Evolutionary conservation across 768 basidiomycete species (phyloP).

Genomic region (Macrolepiota fuliginosa): DNA sequence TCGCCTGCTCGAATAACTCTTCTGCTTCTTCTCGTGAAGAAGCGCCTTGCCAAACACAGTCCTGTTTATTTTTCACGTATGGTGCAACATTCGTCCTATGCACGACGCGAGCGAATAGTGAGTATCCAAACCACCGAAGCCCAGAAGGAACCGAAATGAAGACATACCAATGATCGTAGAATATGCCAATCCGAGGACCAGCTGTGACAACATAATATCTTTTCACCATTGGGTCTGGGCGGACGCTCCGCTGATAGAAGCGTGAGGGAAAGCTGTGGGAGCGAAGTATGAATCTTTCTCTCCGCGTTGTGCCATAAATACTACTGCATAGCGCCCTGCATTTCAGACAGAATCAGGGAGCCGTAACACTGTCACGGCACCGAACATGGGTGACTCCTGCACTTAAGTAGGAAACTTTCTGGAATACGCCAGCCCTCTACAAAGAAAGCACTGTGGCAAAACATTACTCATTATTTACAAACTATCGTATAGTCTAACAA

Average conservation of each 20-base stretch:
- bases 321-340: background rate
- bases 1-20: constrained; percentile 26
- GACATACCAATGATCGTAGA: constrained; percentile 7
- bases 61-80: constrained; percentile 40
- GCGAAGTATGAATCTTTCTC: background rate
- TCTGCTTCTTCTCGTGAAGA: constrained; percentile 38
- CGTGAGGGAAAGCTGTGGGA: constrained; percentile 7
- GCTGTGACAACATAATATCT: constrained; percentile 10
- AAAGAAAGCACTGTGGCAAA: background rate
- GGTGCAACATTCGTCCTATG: constrained; percentile 44
- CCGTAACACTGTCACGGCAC: constrained; percentile 5
- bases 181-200: background rate
- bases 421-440: background rate
- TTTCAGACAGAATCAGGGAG: background rate
- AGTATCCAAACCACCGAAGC: too few species aligned
- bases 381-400: constrained; percentile 1
- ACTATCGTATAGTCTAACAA: constrained; percentile 10
- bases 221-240: constrained; percentile 2
- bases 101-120: background rate
- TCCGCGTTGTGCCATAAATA: constrained; percentile 9
- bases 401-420: background rate
- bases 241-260: background rate
- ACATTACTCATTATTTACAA: constrained; percentile 12
- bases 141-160: background rate
- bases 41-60: constrained; percentile 42